Base-by-base conservation (phyloP, 2,329 filamentous ascomycete species). In the Fusarium tupiense region DNA sequence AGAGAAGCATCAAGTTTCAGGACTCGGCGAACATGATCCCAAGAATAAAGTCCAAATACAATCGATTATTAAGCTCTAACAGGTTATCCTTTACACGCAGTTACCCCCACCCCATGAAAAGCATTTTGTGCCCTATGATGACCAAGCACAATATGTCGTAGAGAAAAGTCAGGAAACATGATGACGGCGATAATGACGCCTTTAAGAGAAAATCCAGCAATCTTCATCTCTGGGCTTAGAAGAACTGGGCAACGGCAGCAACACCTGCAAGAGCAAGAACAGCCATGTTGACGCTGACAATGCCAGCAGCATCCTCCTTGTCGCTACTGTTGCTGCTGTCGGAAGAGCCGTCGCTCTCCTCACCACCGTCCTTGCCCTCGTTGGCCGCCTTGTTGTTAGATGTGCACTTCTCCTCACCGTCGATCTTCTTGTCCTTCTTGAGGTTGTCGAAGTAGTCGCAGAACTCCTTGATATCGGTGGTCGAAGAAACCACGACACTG, bases 401-500 rank as follows among this genome's bases (percentile, higher is more conserved):
- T 35, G 82, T 82, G 86, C 89, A 91, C 38, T 77, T 82, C 73
- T 81, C 82, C 66, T 77, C 72, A 74, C 89, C 89, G 63, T 82
- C 77, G 50, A 84, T 81, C 58, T 85, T 82, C 60, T 81, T 83
- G 61, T 83, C 82, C 22, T 82, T 69, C 72, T 81, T 81, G 40
- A 79, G 74, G 41, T 86, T 80, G 71, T 86, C 79, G 67, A 89
- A 82, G 82, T 93, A 89, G 38, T 80, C 75, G 60, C 83, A 81
- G 87, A 93, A 90, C 65, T 82, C 79, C 67, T 74, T 73, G 73
- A 94, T 91, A 71, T 92, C 86, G 68, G 86, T 88, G 61, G 91
- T 93, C 76, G 88, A 91, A 78, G 91, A 87, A 76, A 94, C 85
- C 79, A 92, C 91, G 82, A 94, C 93, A 70, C 89, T 90, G 84